Conservation (phyloP, 1,139 yeast genomes). For the Debaryomyces psychrophilus region DNA sequence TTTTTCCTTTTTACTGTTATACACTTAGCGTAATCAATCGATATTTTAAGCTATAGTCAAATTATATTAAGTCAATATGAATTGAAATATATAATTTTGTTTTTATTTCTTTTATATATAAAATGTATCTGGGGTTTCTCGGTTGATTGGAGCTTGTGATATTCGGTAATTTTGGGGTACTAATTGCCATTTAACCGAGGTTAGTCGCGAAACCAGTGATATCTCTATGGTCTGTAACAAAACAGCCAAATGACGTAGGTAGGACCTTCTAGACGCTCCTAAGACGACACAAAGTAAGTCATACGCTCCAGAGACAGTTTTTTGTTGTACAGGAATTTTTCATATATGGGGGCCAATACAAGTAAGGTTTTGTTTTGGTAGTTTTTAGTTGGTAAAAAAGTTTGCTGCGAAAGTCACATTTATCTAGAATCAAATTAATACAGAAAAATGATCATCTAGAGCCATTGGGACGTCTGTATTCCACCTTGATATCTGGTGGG, state of each 20-base stretch:
- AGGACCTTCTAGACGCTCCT: no score
- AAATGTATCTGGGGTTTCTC: slow-evolving; percentile 3
- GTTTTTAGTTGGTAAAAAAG: no score
- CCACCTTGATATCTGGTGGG: no score
- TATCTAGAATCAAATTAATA: no score
- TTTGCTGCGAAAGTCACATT: no score
- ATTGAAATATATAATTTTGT: neutral
- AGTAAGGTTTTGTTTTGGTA: no score
- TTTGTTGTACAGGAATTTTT: no score
- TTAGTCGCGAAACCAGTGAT: neutral
- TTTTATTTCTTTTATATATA: neutral
- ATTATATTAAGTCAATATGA: neutral
- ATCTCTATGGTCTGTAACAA: neutral
- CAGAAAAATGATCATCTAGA: no score
- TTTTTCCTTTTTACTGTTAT: slow-evolving; percentile 22
- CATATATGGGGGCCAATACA: no score
- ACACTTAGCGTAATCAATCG: neutral
- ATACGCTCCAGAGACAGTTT: no score
- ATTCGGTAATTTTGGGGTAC: slow-evolving; percentile 4
- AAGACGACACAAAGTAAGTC: no score
- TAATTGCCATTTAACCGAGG: slow-evolving; percentile 3
- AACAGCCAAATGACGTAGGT: neutral
- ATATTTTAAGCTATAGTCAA: slow-evolving; percentile 1
- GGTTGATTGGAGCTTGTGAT: slow-evolving; percentile 6
- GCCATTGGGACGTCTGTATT: no score